Percentiles rank a stretch among this genome's conserved stretches.
These are phyloP conservation scores for Juncus effusus DNA, from an alignment of 176 grass and related monocot species.

Conservation along the genomic window DNA sequence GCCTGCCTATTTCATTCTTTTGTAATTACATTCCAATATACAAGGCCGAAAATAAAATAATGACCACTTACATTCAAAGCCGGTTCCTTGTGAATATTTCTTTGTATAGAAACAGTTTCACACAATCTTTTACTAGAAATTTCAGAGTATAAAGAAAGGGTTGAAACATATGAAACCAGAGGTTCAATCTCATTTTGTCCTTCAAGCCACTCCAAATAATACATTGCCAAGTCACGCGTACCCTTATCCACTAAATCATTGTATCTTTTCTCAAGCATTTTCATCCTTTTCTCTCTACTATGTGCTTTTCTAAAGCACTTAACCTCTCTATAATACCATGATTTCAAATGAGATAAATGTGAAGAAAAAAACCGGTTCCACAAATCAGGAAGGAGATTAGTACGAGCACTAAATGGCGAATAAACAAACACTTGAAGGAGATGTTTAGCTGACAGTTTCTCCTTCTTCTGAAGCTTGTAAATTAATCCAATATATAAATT, in stretches of 20 bases:
- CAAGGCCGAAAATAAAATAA: neutral
- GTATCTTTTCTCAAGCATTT: constrained; percentile 42
- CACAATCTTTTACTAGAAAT: neutral
- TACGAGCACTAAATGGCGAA: constrained; percentile 49
- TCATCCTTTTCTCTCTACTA: constrained; percentile 16
- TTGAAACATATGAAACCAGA: constrained; percentile 33
- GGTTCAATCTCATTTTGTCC: constrained; percentile 30
- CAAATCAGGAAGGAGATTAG: constrained; percentile 39
- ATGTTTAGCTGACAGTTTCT: constrained; percentile 40
- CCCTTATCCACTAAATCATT: constrained; percentile 38
- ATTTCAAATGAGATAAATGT: constrained; percentile 43
- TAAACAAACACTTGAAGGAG: constrained; percentile 52
- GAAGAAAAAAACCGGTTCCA: constrained; percentile 61
- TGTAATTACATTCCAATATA: too few species aligned
- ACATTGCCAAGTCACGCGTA: constrained; percentile 51
- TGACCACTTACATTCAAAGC: constrained; percentile 6
- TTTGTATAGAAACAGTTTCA: neutral
- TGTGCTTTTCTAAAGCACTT: constrained; percentile 10
- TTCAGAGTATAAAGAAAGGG: constrained; percentile 34
- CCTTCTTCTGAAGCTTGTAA: constrained; percentile 4
- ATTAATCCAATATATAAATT: constrained; percentile 33
- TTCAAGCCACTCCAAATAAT: constrained; percentile 84
- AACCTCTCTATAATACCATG: constrained; percentile 56
- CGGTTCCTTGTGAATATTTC: neutral
- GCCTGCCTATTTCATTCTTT: too few species aligned